Percentiles rank a stretch among this genome's conserved stretches.
Evolutionary conservation across 108 stramenopile species (phyloP).

Genomic region (Conticribra guillardii): DNA sequence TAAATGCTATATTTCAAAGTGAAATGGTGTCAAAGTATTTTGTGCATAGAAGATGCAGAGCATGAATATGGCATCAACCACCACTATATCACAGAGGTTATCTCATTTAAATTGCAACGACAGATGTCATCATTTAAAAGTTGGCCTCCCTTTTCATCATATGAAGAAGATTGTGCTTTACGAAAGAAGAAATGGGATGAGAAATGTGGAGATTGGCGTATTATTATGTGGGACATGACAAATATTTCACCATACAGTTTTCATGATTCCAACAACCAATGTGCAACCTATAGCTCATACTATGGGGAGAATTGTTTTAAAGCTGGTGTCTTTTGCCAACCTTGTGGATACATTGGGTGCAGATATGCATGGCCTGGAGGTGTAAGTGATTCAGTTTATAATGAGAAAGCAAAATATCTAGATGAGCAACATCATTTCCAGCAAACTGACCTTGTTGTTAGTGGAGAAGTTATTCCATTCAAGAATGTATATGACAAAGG

Average conservation of each 20-base stretch:
- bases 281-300: constrained; percentile 24
- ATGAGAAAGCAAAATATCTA: constrained; percentile 8
- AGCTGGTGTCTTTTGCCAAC: constrained; percentile 21
- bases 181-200: constrained; percentile 16
- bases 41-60: constrained; percentile 2
- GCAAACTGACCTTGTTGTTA: constrained; percentile 13
- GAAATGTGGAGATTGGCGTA: constrained; percentile 15
- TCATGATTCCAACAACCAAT: constrained; percentile 17
- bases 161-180: constrained; percentile 24
- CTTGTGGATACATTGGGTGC: constrained; percentile 23
- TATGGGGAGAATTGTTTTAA: constrained; percentile 39
- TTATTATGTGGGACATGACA: constrained; percentile 47
- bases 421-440: constrained; percentile 14
- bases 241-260: constrained; percentile 21
- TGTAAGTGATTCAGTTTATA: background rate
- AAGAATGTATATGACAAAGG: constrained; percentile 16
- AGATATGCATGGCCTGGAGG: constrained; percentile 17
- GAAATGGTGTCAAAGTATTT: constrained; percentile 24
- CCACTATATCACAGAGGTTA: background rate
- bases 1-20: constrained; percentile 31
- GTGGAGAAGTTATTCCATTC: constrained; percentile 14
- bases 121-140: background rate
- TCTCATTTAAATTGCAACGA: constrained; percentile 10
- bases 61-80: background rate
- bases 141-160: constrained; percentile 38